Evolutionary conservation across 352 stramenopile genomes (phyloP).

Genomic region (Globisporangium yorkense): DNA sequence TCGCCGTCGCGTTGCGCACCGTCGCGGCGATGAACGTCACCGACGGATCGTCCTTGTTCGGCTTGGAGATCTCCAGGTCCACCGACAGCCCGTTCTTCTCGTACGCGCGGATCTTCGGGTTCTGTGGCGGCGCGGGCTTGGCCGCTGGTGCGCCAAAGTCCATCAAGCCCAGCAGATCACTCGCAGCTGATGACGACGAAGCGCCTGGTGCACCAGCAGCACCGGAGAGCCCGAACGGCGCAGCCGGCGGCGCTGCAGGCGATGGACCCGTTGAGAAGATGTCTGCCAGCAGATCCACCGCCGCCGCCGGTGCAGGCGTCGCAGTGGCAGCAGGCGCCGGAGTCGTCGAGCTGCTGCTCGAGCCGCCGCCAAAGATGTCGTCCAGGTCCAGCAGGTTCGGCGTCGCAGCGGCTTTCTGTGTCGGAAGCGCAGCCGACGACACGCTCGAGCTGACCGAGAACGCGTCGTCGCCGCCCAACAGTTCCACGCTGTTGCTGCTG

Average conservation of each 20-base stretch:
- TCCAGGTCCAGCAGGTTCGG: constrained; percentile 92
- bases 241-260: constrained; percentile 13
- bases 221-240: constrained; percentile 15
- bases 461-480: constrained; percentile 76
- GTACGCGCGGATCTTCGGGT: constrained; percentile 87
- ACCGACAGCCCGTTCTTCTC: constrained; percentile 95
- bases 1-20: constrained; percentile 89
- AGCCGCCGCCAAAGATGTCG: constrained; percentile 91
- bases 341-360: constrained; percentile 16
- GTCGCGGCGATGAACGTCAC: constrained; percentile 90
- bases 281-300: constrained; percentile 93
- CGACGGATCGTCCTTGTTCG: constrained; percentile 89
- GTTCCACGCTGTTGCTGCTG: constrained; percentile 11
- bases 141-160: constrained; percentile 51
- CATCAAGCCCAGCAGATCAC: constrained; percentile 67
- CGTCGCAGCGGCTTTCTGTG: constrained; percentile 7
- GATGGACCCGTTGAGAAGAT: constrained; percentile 81
- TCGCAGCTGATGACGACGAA: constrained; percentile 10
- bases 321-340: constrained; percentile 16
- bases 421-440: constrained; percentile 4
- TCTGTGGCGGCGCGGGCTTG: constrained; percentile 21
- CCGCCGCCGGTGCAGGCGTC: constrained; percentile 14
- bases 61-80: constrained; percentile 89
- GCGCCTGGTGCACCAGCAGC: not conserved
- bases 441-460: constrained; percentile 12